phyloP scores from a whole-genome alignment of 1,284 basidiomycete genomes.

The Sanguinoderma infundibulare region DNA sequence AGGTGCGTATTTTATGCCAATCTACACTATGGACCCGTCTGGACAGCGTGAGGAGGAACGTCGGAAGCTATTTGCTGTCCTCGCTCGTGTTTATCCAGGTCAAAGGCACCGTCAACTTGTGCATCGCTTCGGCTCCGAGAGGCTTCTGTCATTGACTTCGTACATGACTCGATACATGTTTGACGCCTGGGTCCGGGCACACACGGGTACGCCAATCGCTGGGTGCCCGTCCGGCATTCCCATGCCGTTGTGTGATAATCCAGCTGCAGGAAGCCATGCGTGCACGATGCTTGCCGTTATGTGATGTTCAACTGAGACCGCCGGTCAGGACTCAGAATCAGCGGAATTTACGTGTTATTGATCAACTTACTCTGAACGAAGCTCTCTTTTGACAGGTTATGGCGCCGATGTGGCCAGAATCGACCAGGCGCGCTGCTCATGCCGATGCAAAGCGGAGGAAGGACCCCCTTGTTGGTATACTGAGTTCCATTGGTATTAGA shows the following conservation, averaged over 20 bases:
- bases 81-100: no score
- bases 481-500: no score
- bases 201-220: neutral
- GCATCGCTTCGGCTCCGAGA: neutral
- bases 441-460: neutral
- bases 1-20: no score
- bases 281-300: neutral
- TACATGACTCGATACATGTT: neutral
- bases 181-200: neutral
- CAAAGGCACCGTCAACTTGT: no score
- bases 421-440: neutral
- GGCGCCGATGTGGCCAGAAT: neutral
- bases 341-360: no score
- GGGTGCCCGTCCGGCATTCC: neutral
- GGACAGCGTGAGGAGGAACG: no score
- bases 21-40: no score
- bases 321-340: neutral
- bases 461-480: neutral
- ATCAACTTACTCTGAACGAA: no score
- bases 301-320: neutral
- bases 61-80: no score
- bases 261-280: neutral
- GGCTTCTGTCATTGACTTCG: neutral
- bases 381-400: neutral
- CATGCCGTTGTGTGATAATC: neutral